Base-by-base conservation (phyloP, 805 yeast genomes). In the Candida wancherniae region DNA sequence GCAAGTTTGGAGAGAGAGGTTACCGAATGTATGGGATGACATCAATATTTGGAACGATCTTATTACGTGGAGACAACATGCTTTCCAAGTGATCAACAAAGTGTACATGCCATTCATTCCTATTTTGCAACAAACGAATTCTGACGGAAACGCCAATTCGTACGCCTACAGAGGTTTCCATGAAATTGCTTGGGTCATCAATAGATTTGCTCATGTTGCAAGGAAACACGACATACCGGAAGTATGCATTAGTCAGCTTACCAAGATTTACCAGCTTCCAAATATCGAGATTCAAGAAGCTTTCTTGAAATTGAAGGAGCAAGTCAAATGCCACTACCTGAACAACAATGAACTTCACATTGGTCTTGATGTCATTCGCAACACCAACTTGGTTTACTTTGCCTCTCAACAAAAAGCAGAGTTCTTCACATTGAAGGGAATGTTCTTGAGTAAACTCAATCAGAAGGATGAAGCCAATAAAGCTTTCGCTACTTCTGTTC, bases 221-320 rank as follows among this genome's bases (percentile, higher is more conserved):
- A 74, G 98, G 42, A 86, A 87, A 57, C 99, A 92, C 56, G 80
- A 84, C 42, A 84, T 92, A 94, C 84, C 95, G 2, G 97, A 92
- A 34, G 98, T 94, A 22, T 92, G 98, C 62, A 78, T 90, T 42
- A 83, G 77, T 41, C 97, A 92, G 53, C 66, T 92, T 52, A 84
- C 95, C 2, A 83, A 88, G 67, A 92, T 92, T 34, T 92, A 92
- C 60, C 90, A 94, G 3, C 65, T 92, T 41, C 99, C 99, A 12
- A 92, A 92, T 50, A 92, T 92, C 54, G 99, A 92, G 62, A 92
- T 92, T 39, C 98, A 90, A 57, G 99, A 92, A 51, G 98, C 98
- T 0, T 92, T 92, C 62, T 63, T 92, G 63, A 92, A 92, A 55
- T 68, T 92, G 46, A 76, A 96, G 36, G 99, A 92, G 55, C 99